Evolutionary conservation across 306 rosid genomes (phyloP).

Genomic region (Prunus mira): DNA sequence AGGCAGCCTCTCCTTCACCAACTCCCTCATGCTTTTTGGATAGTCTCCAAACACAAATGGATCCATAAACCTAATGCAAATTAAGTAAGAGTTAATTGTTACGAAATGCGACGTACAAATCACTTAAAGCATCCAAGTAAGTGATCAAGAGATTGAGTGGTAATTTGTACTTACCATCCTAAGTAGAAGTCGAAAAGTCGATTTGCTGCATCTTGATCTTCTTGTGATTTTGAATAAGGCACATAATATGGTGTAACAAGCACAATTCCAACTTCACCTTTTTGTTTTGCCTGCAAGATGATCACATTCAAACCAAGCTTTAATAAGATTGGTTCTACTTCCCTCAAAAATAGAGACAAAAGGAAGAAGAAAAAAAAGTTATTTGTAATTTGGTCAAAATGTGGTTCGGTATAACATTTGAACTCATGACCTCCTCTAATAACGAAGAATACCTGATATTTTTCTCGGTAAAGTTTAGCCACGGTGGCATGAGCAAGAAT

Average conservation of each 20-base stretch:
- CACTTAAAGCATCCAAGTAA: no score
- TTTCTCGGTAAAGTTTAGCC: constrained; percentile 24
- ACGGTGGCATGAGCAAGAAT: constrained; percentile 38
- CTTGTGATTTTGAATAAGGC: constrained; percentile 23
- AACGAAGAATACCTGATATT: constrained; percentile 23
- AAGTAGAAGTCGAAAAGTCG: constrained; percentile 27
- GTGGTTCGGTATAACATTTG: not conserved
- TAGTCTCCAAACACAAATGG: constrained; percentile 29
- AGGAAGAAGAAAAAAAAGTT: no score
- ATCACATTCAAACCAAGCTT: not conserved
- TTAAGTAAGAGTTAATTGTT: not conserved
- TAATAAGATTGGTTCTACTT: not conserved
- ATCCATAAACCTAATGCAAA: constrained; percentile 20
- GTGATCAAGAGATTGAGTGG: not conserved
- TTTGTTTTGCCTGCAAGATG: constrained; percentile 29
- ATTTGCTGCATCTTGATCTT: constrained; percentile 32
- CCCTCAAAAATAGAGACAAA: no score
- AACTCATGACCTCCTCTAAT: not conserved
- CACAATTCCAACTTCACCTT: constrained; percentile 42
- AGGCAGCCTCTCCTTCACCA: constrained; percentile 34
- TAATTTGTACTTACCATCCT: constrained; percentile 34
- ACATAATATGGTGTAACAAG: constrained; percentile 12
- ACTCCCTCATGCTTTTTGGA: constrained; percentile 20
- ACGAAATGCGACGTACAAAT: not conserved
- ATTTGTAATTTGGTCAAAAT: no score